A percentile compares a stretch with the other conserved stretches of the same genome.
phyloP scores from a whole-genome alignment of 495 filamentous ascomycete species.

The Daldinia vernicosa region DNA sequence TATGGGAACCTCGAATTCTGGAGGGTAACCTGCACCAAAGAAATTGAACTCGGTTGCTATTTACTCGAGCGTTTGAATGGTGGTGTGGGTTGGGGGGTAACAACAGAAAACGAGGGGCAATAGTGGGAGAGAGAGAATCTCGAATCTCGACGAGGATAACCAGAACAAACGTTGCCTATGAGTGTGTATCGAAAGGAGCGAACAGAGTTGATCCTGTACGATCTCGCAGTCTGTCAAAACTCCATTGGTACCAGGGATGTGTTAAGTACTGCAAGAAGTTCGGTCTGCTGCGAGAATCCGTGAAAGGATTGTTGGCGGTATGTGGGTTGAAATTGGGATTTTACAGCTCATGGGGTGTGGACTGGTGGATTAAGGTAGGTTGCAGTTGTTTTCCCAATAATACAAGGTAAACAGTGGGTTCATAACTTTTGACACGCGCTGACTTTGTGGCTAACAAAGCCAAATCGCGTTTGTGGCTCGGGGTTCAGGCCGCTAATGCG shows the following conservation, averaged over 20 bases:
- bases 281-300: conserved; percentile 6
- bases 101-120: conserved; percentile 39
- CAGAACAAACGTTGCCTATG: neutral
- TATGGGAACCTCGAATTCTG: conserved; percentile 10
- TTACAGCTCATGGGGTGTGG: conserved; percentile 19
- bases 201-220: conserved; percentile 21
- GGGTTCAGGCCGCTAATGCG: neutral
- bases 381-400: conserved; percentile 45
- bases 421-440: conserved; percentile 26
- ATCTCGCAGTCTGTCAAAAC: conserved; percentile 21
- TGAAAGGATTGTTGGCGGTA: conserved; percentile 15
- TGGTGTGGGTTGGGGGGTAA: conserved; percentile 31
- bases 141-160: conserved; percentile 19
- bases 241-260: conserved; percentile 27
- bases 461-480: conserved; percentile 32
- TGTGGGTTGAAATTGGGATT: conserved; percentile 12
- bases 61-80: conserved; percentile 24
- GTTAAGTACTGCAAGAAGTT: conserved; percentile 7
- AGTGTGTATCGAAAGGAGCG: conserved; percentile 19
- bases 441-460: conserved; percentile 21
- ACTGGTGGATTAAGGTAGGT: too few relatives aligned
- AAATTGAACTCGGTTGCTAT: conserved; percentile 33
- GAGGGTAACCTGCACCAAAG: conserved; percentile 10
- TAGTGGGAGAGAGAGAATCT: conserved; percentile 28
- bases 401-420: conserved; percentile 33